Percentiles rank a stretch among this genome's conserved stretches.
phyloP scores from a whole-genome alignment of 2,329 filamentous ascomycete genomes.

The Stemphylium lycopersici region DNA sequence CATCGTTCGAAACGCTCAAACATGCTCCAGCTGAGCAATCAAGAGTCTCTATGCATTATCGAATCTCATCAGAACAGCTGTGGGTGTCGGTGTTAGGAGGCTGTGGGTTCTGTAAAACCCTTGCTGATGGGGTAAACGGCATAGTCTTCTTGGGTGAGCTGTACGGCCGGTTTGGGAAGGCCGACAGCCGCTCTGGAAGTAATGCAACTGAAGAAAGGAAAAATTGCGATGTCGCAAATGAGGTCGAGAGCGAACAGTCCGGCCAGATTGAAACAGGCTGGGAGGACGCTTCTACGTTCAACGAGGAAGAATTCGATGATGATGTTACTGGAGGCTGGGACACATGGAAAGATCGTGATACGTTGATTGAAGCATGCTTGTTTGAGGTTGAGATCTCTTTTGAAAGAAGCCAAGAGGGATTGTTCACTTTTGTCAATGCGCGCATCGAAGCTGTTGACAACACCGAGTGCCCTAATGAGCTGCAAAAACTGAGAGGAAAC shows the following conservation, averaged over 20 bases:
- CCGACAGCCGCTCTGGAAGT: conserved; percentile 1
- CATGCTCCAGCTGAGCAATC: neutral
- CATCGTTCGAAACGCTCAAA: too few species aligned
- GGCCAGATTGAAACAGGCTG: neutral
- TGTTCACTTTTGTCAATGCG: conserved; percentile 9
- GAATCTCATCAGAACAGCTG: conserved; percentile 4
- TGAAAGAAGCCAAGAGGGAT: conserved; percentile 6
- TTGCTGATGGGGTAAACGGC: conserved; percentile 14
- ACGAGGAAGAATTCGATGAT: conserved; percentile 7
- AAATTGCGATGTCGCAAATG: neutral
- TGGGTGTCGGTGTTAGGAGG: conserved; percentile 7
- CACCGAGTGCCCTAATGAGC: neutral
- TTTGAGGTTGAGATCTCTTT: conserved; percentile 8
- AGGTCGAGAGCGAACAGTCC: neutral
- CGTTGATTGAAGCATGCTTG: neutral
- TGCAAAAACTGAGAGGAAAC: neutral
- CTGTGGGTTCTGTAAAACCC: conserved; percentile 10
- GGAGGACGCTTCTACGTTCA: conserved; percentile 7
- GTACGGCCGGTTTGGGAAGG: conserved; percentile 2
- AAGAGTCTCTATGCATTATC: neutral
- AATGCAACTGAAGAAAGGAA: neutral
- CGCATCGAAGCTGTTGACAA: conserved; percentile 5
- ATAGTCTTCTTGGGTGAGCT: conserved; percentile 9
- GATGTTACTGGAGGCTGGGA: conserved; percentile 12
- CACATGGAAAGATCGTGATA: conserved; percentile 14